These are phyloP conservation scores for Clavispora santaluciae DNA, from an alignment of 805 yeast species.

Conservation along the genomic window DNA sequence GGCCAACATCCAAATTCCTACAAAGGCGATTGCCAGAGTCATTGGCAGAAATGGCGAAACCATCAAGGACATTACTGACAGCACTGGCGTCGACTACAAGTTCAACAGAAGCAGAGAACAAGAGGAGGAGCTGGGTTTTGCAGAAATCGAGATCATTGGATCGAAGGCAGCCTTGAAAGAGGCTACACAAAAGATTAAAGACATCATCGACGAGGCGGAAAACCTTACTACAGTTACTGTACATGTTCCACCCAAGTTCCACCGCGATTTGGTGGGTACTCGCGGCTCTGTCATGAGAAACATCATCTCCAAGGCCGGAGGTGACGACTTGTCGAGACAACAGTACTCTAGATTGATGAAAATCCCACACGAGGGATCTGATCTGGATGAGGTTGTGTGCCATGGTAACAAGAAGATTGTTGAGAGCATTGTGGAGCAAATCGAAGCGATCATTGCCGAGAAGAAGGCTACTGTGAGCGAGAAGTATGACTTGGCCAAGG, in stretches of 20 bases:
- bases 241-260: conserved; percentile 69
- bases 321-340: conserved; percentile 39
- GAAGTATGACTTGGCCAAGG: conserved; percentile 57
- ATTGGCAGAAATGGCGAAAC: conserved; percentile 88
- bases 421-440: conserved; percentile 55
- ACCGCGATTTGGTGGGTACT: conserved; percentile 71
- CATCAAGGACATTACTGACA: conserved; percentile 74
- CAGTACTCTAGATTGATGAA: conserved; percentile 54
- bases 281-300: conserved; percentile 70
- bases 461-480: conserved; percentile 56
- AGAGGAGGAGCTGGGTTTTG: conserved; percentile 45
- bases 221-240: conserved; percentile 56
- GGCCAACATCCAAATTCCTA: conserved; percentile 61
- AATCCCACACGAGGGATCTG: conserved; percentile 66
- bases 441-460: conserved; percentile 57
- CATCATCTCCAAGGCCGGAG: conserved; percentile 75
- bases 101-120: conserved; percentile 40
- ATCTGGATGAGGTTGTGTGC: conserved; percentile 53
- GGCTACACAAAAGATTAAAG: conserved; percentile 60
- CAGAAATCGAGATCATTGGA: conserved; percentile 71
- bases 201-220: conserved; percentile 59
- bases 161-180: conserved; percentile 68
- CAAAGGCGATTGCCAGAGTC: conserved; percentile 71
- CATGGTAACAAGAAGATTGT: conserved; percentile 77
- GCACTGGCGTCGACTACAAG: conserved; percentile 54